Conservation (phyloP, 805 yeast genomes). For the Candida odintsovae region DNA sequence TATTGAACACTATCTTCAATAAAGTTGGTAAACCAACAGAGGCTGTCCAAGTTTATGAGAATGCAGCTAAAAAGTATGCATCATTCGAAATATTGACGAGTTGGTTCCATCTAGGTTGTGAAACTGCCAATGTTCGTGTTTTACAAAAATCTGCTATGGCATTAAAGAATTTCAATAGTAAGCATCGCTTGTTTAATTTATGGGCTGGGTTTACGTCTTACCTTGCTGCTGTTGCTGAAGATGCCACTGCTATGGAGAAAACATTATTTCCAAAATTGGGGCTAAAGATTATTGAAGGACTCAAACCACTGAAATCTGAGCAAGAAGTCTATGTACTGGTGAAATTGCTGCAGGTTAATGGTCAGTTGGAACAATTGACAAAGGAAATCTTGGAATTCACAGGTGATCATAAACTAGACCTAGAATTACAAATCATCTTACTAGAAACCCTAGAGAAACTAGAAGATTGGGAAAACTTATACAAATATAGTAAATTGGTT, state of each 20-base stretch:
- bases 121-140: conserved; percentile 40
- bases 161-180: conserved; percentile 30
- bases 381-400: conserved; percentile 29
- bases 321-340: conserved; percentile 66
- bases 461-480: conserved; percentile 40
- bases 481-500: conserved; percentile 32
- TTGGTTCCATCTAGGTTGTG: conserved; percentile 55
- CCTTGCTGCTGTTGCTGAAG: conserved; percentile 30
- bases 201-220: conserved; percentile 56
- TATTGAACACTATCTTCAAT: conserved; percentile 41
- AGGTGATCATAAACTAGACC: conserved; percentile 35
- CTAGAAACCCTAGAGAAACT: conserved; percentile 39
- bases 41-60: conserved; percentile 47
- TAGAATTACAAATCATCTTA: conserved; percentile 56
- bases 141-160: conserved; percentile 51
- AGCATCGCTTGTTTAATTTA: conserved; percentile 32
- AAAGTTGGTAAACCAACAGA: conserved; percentile 33
- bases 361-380: conserved; percentile 31
- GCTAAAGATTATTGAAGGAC: conserved; percentile 44
- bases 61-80: conserved; percentile 52
- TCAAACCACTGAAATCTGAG: conserved; percentile 45
- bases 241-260: conserved; percentile 38
- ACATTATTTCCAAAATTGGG: conserved; percentile 58
- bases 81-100: conserved; percentile 37
- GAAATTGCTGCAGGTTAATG: conserved; percentile 36